Evolutionary conservation across 176 grass and related monocot species (phyloP), one percentile per base, ranked within the genome.

Genomic region (Hordeum marinum): DNA sequence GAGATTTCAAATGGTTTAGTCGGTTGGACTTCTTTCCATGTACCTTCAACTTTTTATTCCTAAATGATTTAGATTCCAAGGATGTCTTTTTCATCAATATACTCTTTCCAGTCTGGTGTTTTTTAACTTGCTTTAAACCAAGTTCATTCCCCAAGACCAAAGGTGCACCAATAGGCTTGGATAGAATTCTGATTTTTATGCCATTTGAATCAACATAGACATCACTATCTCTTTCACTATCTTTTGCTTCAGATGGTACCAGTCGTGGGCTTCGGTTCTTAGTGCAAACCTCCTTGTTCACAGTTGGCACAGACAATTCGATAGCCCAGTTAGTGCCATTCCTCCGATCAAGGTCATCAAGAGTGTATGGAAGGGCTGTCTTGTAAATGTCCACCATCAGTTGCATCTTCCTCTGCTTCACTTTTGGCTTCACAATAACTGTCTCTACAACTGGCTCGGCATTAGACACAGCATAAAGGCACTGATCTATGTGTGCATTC

Each of bases 401-500:
- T 81, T 87, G 83, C 82, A 94, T 99, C 84, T 98, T 98, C 73
- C 78, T 92, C 75, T 83, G 91, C 89, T 92, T 98, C 14, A 89
- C 77, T 89, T 94, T 98, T 52, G 84, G 34, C 86, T 92, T 96
- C 36, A 83, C 76, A 62, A 73, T 23, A 79, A 89, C 72, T 20
- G 68, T 76, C 78, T 92, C 87, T 68, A 77, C 75, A 45, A 50
- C 71, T 48, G 12, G 79, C 68, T 96, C 87, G 37, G 78, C 68
- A 87, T 90, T 90, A 54, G 93, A 91, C 62, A 90, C 91, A 40
- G 75, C 87, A 74, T 87, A 94, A 63, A 99, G 87, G 60, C 96
- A 99, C 72, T 90, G 93, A 70, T 99, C 96, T 50, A 99, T 99
- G 81, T 99, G 96, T 20, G 96, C 91, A 84, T 99, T 99, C 90